Base-by-base conservation (phyloP, 352 stramenopile genomes). In the Globisporangium polare region DNA sequence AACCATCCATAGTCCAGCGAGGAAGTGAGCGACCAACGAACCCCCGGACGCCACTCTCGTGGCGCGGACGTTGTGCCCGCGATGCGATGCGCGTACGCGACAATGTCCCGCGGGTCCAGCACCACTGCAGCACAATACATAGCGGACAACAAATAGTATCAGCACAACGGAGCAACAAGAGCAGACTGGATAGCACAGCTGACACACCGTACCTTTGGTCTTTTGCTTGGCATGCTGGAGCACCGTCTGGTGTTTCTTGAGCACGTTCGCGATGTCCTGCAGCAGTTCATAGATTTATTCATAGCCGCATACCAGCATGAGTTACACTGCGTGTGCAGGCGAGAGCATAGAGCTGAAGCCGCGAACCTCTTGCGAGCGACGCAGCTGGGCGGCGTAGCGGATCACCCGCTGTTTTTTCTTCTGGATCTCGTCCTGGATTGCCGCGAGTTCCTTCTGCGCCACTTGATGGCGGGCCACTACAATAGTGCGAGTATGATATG, bases 81-180 rank as follows among this genome's bases (percentile, higher is more conserved):
- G 71, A 94, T 91, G 29, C 81, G 79, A 47, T 94, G 85, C 42
- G 85, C 83, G 66, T 94, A 94, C 26, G 85, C 83, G 15, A 94
- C 78, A 24, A 94, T 68, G 15, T 92, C 78, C 1, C 66, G 75
- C 15, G 83, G 80, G 51, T 90, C 79, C 57, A 92, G 63, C 45
- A 87, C 66, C 27, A 81, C 80, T 92, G 17, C n/a, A 52, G 20
- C 8, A 52, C n/a, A 10, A 60, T 22, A 65, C 31, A n/a, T 13
- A 50, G 13, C 35, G 62, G 1, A 53, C 6, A 58, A 35, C 26
- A 46, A 62, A 7, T 45, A 53, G 8, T 41, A 10, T 46, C 0
- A 31, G n/a, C 17, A 13, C 47, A n/a, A 42, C 33, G 13, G 29
- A 31, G 49, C 4, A 52, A 6, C n/a, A 37, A 37, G 7, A 53